Evolutionary conservation across 306 rosid genomes (phyloP), one percentile per base, ranked within the genome.

Genomic region (Abrus precatorius): DNA sequence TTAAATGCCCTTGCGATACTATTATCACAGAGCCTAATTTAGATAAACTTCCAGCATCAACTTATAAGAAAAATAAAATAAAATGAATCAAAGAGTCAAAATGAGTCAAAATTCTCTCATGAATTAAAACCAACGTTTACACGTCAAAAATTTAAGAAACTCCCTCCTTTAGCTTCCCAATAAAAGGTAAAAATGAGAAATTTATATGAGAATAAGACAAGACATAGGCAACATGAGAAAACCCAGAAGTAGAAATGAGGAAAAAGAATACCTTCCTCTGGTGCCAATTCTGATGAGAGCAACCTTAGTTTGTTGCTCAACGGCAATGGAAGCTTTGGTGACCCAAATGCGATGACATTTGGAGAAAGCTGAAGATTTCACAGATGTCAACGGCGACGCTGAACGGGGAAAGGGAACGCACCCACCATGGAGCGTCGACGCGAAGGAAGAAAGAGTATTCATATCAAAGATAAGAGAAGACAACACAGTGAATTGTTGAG

Each of bases 201-300:
- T 1, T 12, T 41, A 8, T 36, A 13, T 7, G 38, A 9, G 36
- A 65, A 40, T 59, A 9, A 70, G 75, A 59, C 1, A 76, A 49
- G 76, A 2, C 4, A 38, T 1, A 30, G 54, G 50, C 59, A 13
- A 7, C 32, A 20, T 52, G 44, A 30, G 10, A 9, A 69, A 43
- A 29, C 43, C 57, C 41, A 66, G 5, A 49, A 44, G 49, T 3
- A 27, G 8, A 48, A 68, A 66, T 27, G 41, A 32, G 13, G 0
- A 3, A 72, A 60, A 83, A n/a, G 48, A 9, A 69, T 85, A 93
- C 97, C 97, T 93, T 86, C 97, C 97, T 56, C 97, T 70, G 43
- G 97, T 93, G 65, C 97, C 97, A 78, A 93, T 93, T 82, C 87
- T 87, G 80, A 93, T 54, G 8, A 91, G 88, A 10, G 97, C 97